Base-by-base conservation (phyloP, 345 rosid species). In the Physaria fendleri region DNA sequence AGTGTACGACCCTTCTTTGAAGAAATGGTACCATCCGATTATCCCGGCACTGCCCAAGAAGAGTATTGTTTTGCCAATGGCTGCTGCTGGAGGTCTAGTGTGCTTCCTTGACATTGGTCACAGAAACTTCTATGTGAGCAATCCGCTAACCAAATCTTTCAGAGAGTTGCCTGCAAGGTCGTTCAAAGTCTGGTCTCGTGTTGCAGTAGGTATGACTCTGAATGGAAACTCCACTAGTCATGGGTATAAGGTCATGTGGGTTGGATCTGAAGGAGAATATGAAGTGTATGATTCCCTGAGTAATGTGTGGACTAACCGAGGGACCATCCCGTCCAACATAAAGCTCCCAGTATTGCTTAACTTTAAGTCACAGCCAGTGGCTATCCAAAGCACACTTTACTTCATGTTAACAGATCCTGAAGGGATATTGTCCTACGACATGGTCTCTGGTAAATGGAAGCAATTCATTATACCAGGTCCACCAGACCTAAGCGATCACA, bases 91-190 rank as follows among this genome's bases (percentile, higher is more conserved):
- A 37, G 99, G 99, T 42, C 81, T 93, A 18, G 91, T 93, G 37
- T 93, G 97, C 79, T 87, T 93, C 81, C 83, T 93, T 30, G 99
- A 93, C 72, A 82, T 85, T 35, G 94, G 95, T 50, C 95, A 89
- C 33, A 66, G 86, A 16, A 93, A 85, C 69, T 93, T 93, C 78
- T 89, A 80, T 34, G 81, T 93, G 56, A 80, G 92, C 80, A 93
- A 93, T 77, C 99, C 99, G 28, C 81, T 93, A 48, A 89, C 86
- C 49, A 80, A 64, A 49, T 89, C 95, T 54, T 79, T 77, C 65
- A 83, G 76, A 76, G 99, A 89, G 72, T 73, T 93, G 77, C 95
- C 99, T 0, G 80, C 90, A 37, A 81, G 97, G 67, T 85, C 97
- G 30, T 87, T 89, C 24, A 83, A 75, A 71, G 94, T 93, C 39